phyloP scores from a whole-genome alignment of 2,329 filamentous ascomycete species.

The Colletotrichum eremochloae region DNA sequence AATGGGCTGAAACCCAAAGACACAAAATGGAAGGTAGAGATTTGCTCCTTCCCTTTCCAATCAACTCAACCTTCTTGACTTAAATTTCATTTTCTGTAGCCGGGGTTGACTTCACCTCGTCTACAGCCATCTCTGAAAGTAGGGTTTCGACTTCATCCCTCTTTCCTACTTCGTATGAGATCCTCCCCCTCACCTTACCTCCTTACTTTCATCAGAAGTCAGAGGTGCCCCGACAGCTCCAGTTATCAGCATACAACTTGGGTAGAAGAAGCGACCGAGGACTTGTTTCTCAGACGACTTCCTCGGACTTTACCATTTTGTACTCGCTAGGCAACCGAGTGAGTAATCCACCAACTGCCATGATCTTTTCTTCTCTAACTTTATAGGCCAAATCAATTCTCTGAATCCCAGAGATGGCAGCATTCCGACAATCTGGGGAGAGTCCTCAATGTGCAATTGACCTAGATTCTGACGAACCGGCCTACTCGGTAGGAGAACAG shows the following conservation, averaged over 20 bases:
- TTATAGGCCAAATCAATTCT: too few relatives aligned
- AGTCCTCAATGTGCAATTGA: slow-evolving; percentile 16
- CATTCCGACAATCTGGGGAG: not conserved
- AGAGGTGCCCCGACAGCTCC: not conserved
- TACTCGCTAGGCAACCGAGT: not conserved
- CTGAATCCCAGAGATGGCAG: not conserved
- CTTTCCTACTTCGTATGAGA: not conserved
- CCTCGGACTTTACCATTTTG: not conserved
- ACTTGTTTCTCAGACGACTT: not conserved
- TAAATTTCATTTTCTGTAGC: not conserved
- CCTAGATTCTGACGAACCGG: slow-evolving; percentile 13
- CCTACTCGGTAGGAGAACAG: slow-evolving; percentile 8
- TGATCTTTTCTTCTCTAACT: not conserved
- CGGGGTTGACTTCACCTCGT: not conserved
- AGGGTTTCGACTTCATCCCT: not conserved
- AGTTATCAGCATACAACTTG: too few relatives aligned
- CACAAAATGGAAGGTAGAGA: not conserved
- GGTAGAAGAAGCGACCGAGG: not conserved
- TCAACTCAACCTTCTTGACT: not conserved
- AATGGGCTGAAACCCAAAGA: not conserved
- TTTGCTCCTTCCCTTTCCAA: not conserved
- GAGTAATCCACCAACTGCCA: not conserved
- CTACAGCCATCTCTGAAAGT: not conserved
- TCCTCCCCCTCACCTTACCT: not conserved
- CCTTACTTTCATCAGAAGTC: not conserved